Evolutionary conservation across 1,139 yeast species (phyloP), one percentile per base, ranked within the genome.

Genomic region (Geotrichum fermentans): DNA sequence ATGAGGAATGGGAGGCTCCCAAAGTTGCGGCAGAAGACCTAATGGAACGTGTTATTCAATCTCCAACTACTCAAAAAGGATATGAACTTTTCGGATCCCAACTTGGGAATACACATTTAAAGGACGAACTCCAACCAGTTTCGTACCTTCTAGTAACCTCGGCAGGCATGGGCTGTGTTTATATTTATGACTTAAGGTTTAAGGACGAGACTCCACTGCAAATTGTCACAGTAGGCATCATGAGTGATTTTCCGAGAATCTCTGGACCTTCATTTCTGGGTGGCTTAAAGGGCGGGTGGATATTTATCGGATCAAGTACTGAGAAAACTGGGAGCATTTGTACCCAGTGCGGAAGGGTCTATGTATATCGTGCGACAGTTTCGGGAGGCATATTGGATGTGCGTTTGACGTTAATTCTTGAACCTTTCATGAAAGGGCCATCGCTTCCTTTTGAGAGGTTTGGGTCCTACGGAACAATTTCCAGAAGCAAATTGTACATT

Each of bases 1-100:
- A 57, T 2, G 54, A 55, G 62, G 65, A 10, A 70, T 65, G 56
- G 78, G 74, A 46, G 71, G 70, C 37, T 65, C 69, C 55, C 73
- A 74, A 1, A 51, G 66, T 1, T 50, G 64, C 1, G 47, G 49
- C n/a, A 52, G 50, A 34, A 28, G 40, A 20, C 45, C 40, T 21
- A 37, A 52, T 22, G 45, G 47, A n/a, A 4, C 41, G 18, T 54
- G 43, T 21, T 39, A 52, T 22, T 45, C 46, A 11, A 4, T 42
- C 24, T 54, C 54, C 5, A 43, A 39, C 30, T 11, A 42, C 30
- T 11, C 42, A 37, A 11, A 10, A 14, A 11, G 49, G 47, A 3
- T 65, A 60, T 47, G 58, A 57, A 20, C 47, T 52, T 36, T 60
- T 64, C 34, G 70, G 69, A 1, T 44, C 60, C 2, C 49, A 49